Evolutionary conservation across 228 moss, liverwort and hornwort genomes (phyloP).

Genomic region (Sphagnum fallax): DNA sequence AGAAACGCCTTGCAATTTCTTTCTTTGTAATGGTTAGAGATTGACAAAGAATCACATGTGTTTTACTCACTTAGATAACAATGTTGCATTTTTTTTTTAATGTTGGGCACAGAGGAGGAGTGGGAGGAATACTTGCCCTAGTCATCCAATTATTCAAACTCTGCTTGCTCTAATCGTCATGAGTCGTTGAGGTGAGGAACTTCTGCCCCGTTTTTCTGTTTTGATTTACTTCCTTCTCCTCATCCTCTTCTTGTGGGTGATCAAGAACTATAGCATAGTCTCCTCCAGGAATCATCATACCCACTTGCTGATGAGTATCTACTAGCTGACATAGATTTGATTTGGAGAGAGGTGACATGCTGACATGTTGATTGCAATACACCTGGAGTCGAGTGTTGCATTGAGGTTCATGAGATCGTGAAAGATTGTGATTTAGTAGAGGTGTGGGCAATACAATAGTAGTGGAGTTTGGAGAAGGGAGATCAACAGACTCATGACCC

Average conservation of each 20-base stretch:
- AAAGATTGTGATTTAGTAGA: slow-evolving; percentile 18
- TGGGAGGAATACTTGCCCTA: slow-evolving; percentile 15
- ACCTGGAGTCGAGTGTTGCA: background rate
- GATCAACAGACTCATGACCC: slow-evolving; percentile 12
- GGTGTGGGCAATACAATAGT: slow-evolving; percentile 36
- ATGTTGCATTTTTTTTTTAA: background rate
- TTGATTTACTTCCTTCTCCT: slow-evolving; percentile 8
- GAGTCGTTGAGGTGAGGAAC: slow-evolving; percentile 9
- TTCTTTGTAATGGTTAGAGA: slow-evolving; percentile 13
- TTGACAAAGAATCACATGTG: background rate
- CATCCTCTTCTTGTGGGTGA: slow-evolving; percentile 28
- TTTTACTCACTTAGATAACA: background rate
- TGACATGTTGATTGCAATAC: too few species aligned
- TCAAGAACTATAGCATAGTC: slow-evolving; percentile 43
- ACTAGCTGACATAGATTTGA: slow-evolving; percentile 12
- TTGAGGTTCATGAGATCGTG: slow-evolving; percentile 16
- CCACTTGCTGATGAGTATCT: slow-evolving; percentile 17
- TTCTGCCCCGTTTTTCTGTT: background rate
- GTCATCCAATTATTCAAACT: slow-evolving; percentile 11
- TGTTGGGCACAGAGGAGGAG: background rate
- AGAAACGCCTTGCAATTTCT: slow-evolving; percentile 18
- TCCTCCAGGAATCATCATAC: slow-evolving; percentile 20
- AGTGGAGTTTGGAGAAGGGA: slow-evolving; percentile 21
- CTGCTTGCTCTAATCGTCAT: slow-evolving; percentile 10
- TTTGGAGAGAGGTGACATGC: background rate